These are phyloP conservation scores for Pseudocercospora pini-densiflorae DNA, from an alignment of 2,329 filamentous ascomycete genomes.

Conservation along the genomic window DNA sequence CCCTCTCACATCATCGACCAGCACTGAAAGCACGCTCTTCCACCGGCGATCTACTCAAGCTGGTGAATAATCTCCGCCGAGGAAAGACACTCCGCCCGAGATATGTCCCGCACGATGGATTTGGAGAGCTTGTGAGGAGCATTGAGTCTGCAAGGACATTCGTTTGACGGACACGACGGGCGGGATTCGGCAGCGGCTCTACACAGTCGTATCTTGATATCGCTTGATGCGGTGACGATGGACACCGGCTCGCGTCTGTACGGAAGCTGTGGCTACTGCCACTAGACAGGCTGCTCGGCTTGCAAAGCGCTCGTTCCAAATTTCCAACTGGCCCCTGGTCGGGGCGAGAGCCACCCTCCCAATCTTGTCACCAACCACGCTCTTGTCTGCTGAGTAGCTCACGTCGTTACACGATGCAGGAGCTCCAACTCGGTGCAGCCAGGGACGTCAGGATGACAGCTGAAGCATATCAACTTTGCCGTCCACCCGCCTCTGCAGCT, in stretches of 20 bases:
- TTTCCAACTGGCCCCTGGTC: not conserved
- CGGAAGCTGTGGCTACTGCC: not conserved
- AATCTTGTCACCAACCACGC: not conserved
- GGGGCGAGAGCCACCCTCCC: not conserved
- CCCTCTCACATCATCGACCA: not conserved
- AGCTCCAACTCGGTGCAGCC: not conserved
- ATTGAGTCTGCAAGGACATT: not conserved
- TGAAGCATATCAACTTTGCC: slow-evolving; percentile 3
- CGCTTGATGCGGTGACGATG: not conserved
- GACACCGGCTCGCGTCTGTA: not conserved
- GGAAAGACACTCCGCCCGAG: slow-evolving; percentile 1
- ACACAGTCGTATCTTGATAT: not conserved
- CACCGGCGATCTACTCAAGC: not conserved
- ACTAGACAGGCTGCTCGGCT: not conserved
- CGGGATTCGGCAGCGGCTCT: slow-evolving; percentile 10
- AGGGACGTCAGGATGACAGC: slow-evolving; percentile 9
- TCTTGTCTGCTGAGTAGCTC: not conserved
- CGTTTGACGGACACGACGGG: slow-evolving; percentile 5
- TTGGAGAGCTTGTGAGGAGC: not conserved
- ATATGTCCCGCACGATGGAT: slow-evolving; percentile 2
- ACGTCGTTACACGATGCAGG: not conserved
- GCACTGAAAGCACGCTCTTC: not conserved
- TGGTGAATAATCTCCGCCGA: not conserved
- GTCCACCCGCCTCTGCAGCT: not conserved
- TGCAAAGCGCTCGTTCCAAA: not conserved